Evolutionary conservation across 2,329 filamentous ascomycete genomes (phyloP).

Genomic region (Chrysoporthe austroafricana): DNA sequence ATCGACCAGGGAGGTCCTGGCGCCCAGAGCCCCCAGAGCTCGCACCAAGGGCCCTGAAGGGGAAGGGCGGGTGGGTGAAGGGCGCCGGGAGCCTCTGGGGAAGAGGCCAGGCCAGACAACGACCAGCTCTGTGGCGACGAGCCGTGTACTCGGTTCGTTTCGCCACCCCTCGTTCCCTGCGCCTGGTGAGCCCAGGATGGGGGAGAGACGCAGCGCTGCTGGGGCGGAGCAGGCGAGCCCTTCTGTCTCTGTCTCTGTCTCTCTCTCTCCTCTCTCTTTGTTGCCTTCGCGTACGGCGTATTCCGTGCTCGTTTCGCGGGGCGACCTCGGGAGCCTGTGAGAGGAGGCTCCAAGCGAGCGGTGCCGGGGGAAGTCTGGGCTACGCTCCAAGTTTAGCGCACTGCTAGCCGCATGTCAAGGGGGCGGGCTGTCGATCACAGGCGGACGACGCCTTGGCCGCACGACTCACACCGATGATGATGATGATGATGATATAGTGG

Average conservation of each 20-base stretch:
- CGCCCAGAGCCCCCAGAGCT: conserved; percentile 11
- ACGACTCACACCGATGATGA: conserved; percentile 9
- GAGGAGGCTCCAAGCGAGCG: neutral
- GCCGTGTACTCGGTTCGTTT: neutral
- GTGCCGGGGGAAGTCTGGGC: neutral
- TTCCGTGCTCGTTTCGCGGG: neutral
- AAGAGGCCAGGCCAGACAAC: conserved; percentile 3
- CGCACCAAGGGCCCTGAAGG: conserved; percentile 1
- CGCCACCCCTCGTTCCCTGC: neutral
- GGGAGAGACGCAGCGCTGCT: neutral
- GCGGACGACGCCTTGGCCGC: neutral
- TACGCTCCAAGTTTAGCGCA: conserved; percentile 9
- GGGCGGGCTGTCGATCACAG: neutral
- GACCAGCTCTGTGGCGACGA: conserved; percentile 2
- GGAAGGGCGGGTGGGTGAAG: neutral
- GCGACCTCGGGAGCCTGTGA: neutral
- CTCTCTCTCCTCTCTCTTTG: neutral
- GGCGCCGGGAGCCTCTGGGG: conserved; percentile 2
- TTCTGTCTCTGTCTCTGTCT: neutral
- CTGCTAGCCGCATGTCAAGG: conserved; percentile 17
- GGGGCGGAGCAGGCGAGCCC: neutral
- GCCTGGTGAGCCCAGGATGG: neutral
- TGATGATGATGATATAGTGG: neutral
- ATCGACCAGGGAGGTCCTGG: conserved; percentile 24
- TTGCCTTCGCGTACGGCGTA: neutral